Conservation (phyloP, 169 alveolate species). For the Toxoplasma gondii region DNA sequence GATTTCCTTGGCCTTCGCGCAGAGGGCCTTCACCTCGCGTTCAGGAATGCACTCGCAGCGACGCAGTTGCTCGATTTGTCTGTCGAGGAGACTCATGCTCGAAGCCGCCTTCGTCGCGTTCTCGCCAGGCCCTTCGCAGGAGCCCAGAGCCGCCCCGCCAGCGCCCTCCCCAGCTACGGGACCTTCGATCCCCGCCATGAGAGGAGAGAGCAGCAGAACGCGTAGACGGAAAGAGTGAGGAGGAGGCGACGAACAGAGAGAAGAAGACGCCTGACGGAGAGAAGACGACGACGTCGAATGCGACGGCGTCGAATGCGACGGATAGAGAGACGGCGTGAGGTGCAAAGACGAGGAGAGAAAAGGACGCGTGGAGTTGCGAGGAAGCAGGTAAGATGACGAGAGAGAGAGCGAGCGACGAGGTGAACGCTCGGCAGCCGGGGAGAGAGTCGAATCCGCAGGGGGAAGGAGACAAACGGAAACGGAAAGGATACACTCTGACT, state of each 20-base stretch:
- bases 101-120: not conserved
- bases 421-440: no score
- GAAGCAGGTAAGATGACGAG: no score
- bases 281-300: no score
- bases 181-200: not conserved
- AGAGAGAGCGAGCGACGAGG: no score
- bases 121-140: not conserved
- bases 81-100: slow-evolving; percentile 86
- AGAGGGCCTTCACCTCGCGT: slow-evolving; percentile 93
- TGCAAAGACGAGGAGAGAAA: no score
- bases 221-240: not conserved
- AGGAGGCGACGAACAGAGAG: not conserved
- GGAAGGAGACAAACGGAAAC: no score
- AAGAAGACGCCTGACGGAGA: no score
- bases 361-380: no score
- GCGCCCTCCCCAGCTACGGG: not conserved
- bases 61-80: slow-evolving; percentile 91
- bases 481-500: no score
- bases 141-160: not conserved
- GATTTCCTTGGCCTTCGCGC: slow-evolving; percentile 97
- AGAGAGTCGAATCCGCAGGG: no score
- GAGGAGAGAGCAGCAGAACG: not conserved
- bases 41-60: slow-evolving; percentile 95
- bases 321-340: no score
- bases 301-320: no score